phyloP scores from a whole-genome alignment of 192 early-diverging fungal genomes.

The Linnemannia elongata region DNA sequence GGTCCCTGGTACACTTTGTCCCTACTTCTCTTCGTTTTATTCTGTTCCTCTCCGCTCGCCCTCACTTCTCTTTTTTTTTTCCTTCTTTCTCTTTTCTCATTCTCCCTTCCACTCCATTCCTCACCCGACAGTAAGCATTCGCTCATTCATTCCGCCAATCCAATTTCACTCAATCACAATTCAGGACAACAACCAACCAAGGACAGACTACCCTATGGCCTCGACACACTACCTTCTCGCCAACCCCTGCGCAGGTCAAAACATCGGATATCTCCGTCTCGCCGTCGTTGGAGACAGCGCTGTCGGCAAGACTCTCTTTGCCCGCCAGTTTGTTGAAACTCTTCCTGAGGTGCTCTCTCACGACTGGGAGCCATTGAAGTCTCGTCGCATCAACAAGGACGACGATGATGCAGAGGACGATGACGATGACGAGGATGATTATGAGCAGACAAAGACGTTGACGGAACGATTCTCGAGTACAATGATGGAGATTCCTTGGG shows the following conservation, averaged over 20 bases:
- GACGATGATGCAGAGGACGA: neutral
- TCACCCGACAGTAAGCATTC: neutral
- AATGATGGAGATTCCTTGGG: constrained; percentile 59
- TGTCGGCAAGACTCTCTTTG: constrained; percentile 56
- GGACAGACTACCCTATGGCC: constrained; percentile 8
- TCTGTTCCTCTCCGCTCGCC: neutral
- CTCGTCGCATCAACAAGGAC: neutral
- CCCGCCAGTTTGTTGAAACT: constrained; percentile 46
- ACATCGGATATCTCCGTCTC: constrained; percentile 58
- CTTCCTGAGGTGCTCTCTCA: constrained; percentile 53
- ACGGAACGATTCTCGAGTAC: constrained; percentile 54
- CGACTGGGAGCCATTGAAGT: constrained; percentile 26
- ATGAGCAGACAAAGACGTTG: constrained; percentile 23
- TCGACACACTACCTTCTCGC: constrained; percentile 35
- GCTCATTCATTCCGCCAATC: neutral
- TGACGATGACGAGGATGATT: constrained; percentile 29
- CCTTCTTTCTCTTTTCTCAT: constrained; percentile 11
- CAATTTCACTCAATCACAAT: neutral
- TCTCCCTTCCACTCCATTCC: neutral
- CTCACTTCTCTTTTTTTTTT: neutral
- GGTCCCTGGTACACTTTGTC: neutral
- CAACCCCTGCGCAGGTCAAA: constrained; percentile 51
- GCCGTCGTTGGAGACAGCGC: constrained; percentile 57
- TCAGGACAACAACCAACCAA: neutral
- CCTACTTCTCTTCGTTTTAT: neutral